phyloP scores from a whole-genome alignment of 2,329 filamentous ascomycete genomes.

The Juglanconis sp. region DNA sequence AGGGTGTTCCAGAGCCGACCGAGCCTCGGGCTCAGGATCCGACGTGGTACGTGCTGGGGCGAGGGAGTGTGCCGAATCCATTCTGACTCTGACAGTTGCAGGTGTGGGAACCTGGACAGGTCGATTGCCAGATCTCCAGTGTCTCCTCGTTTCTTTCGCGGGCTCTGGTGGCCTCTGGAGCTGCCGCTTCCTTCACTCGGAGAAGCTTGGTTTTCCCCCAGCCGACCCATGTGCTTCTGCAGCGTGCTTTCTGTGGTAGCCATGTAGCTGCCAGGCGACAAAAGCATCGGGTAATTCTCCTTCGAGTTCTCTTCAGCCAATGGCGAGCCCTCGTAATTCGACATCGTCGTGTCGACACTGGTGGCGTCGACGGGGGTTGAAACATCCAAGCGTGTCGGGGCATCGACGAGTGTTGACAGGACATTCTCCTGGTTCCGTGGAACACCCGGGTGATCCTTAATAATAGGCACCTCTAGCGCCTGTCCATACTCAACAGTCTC shows the following conservation, averaged over 20 bases:
- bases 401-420: background rate
- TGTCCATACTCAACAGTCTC: conserved; percentile 14
- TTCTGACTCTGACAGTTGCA: conserved; percentile 10
- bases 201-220: background rate
- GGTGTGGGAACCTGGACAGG: conserved; percentile 14
- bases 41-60: conserved; percentile 6
- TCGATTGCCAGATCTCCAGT: background rate
- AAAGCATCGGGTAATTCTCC: background rate
- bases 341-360: background rate
- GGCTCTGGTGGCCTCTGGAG: background rate
- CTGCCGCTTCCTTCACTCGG: background rate
- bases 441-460: conserved; percentile 1
- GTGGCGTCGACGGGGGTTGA: background rate
- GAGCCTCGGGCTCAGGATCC: conserved; percentile 11
- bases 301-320: background rate
- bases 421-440: background rate
- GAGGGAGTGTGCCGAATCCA: conserved; percentile 15
- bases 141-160: background rate
- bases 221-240: background rate
- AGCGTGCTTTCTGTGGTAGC: background rate
- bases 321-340: conserved; percentile 6
- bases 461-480: conserved; percentile 9
- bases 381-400: background rate
- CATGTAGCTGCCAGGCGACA: conserved; percentile 1
- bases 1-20: conserved; percentile 14